phyloP scores from a whole-genome alignment of 192 early-diverging fungal genomes.

The Kickxella alabastrina region DNA sequence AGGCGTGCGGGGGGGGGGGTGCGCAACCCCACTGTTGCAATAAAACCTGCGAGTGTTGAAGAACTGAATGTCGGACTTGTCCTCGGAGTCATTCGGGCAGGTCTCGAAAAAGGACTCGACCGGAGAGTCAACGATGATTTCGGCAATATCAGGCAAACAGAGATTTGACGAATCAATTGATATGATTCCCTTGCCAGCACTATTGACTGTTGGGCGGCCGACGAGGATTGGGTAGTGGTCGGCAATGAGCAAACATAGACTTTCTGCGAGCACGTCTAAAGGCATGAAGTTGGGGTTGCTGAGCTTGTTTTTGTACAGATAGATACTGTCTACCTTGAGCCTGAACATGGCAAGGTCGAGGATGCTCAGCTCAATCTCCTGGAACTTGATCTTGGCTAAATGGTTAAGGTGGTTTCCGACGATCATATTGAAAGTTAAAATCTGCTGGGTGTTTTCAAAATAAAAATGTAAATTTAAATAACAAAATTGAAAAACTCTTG shows the following conservation, averaged over 20 bases:
- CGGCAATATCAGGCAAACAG: slow-evolving; percentile 33
- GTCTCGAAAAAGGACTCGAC: slow-evolving; percentile 26
- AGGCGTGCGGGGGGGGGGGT: slow-evolving; percentile 21
- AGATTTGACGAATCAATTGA: slow-evolving; percentile 25
- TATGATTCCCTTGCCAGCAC: too few relatives aligned
- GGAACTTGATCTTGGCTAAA: slow-evolving; percentile 20
- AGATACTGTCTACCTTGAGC: slow-evolving; percentile 15
- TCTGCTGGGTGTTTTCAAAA: too few relatives aligned
- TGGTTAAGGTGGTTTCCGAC: too few relatives aligned
- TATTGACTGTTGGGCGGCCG: too few relatives aligned
- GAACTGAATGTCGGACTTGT: slow-evolving; percentile 1
- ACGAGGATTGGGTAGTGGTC: slow-evolving; percentile 49
- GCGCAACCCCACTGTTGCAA: slow-evolving; percentile 6
- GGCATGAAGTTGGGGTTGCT: slow-evolving; percentile 41
- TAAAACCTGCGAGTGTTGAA: slow-evolving; percentile 38
- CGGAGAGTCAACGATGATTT: slow-evolving; percentile 17
- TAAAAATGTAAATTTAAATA: too few relatives aligned
- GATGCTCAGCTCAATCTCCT: slow-evolving; percentile 33
- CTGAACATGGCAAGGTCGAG: slow-evolving; percentile 31
- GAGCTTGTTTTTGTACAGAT: too few relatives aligned
- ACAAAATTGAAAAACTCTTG: too few relatives aligned
- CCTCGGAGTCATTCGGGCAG: background rate
- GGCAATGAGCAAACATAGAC: slow-evolving; percentile 25
- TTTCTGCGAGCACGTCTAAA: slow-evolving; percentile 13
- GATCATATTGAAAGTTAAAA: too few relatives aligned